Evolutionary conservation across 78 protist species (phyloP), one percentile per base, ranked within the genome.

Genomic region (Monocercomonoides exilis): DNA sequence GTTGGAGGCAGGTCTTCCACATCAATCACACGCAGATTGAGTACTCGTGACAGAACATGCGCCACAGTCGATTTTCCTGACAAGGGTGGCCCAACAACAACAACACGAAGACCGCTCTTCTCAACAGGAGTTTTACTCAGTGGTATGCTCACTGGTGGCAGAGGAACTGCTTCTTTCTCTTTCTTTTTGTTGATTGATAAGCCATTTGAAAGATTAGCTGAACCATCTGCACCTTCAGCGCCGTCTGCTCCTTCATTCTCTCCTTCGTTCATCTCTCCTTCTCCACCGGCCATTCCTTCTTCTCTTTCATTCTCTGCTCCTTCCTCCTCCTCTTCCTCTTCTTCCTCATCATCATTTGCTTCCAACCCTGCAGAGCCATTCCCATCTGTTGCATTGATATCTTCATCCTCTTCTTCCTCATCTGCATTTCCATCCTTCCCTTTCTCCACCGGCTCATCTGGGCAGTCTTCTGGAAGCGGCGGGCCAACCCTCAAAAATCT

Each of bases 1-100:
- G 82, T 5, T 41, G 6, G 82, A 5, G 82, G 82, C 45, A 79
- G 82, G 11, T 21, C 43, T 5, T 33, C 43, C 82, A 41, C 45
- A 41, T 79, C 82, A 41, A 79, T 79, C 43, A 79, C 45, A 29
- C 82, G 21, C 42, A 79, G 82, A 41, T 79, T 79, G 82, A 79
- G 11, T 29, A 21, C 82, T 4, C 36, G 43, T 33, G 42, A 5
- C 42, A 79, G 82, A 21, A 21, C 82, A 32, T 21, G 82, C 45
- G 82, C 82, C 5, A 79, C 6, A 41, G 42, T 79, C 45, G 45
- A 38, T 41, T 79, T 79, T 6, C 82, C 82, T 29, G 42, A 32
- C 45, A 79, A 41, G 4, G 82, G 82, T 21, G 82, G 82, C 11
- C 82, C 82, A 6, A 79, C 45, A 21, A 79, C 11, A 32, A 6